Evolutionary conservation across 2,329 filamentous ascomycete species (phyloP).

Genomic region (Immersiporthe knoxdaviesiana): DNA sequence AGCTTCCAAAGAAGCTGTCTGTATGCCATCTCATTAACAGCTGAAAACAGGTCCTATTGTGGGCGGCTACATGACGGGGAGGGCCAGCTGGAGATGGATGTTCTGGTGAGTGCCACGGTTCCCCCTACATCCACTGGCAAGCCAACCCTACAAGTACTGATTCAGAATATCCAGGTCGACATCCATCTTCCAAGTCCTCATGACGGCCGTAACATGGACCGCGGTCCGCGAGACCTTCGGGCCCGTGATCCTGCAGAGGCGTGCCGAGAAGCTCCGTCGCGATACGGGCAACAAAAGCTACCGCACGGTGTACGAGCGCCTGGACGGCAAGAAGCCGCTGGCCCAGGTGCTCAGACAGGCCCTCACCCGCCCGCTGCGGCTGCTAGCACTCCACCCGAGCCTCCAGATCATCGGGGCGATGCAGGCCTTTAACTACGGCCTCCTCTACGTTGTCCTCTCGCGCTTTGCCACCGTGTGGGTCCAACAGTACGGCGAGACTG

Average conservation of each 20-base stretch:
- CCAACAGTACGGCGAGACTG: conserved; percentile 55
- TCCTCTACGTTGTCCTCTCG: conserved; percentile 66
- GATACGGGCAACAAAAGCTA: conserved; percentile 32
- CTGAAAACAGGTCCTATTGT: conserved; percentile 37
- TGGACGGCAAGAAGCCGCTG: conserved; percentile 37
- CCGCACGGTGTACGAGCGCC: conserved; percentile 43
- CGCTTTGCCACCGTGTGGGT: conserved; percentile 65
- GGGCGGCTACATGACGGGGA: conserved; percentile 44
- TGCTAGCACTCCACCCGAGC: conserved; percentile 63
- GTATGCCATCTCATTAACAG: background rate
- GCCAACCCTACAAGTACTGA: background rate
- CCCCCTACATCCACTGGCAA: background rate
- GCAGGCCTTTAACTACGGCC: conserved; percentile 62
- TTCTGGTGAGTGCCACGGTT: conserved; percentile 41
- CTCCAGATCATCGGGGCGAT: conserved; percentile 59
- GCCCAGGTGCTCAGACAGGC: conserved; percentile 37
- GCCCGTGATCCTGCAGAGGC: conserved; percentile 38
- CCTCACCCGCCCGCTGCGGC: conserved; percentile 57
- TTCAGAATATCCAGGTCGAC: conserved; percentile 33
- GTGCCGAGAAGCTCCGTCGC: conserved; percentile 1
- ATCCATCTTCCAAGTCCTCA: conserved; percentile 44
- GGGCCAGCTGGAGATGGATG: conserved; percentile 49
- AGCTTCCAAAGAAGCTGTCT: background rate
- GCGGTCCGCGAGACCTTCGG: conserved; percentile 46
- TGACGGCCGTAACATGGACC: conserved; percentile 40